phyloP scores from a whole-genome alignment of 306 rosid species.

The Vigna trinervia region DNA sequence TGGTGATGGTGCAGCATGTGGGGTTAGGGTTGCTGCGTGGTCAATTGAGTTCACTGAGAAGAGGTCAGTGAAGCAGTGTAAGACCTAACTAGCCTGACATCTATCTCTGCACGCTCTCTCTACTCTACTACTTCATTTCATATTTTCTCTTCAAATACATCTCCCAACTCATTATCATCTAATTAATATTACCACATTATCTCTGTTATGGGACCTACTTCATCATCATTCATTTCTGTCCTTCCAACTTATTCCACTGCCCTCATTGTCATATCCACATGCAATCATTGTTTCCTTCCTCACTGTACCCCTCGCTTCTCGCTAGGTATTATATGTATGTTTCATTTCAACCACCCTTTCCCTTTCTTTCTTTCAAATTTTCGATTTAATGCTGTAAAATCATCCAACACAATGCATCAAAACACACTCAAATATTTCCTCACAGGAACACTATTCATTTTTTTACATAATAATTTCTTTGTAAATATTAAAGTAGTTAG shows the following conservation, averaged over 20 bases:
- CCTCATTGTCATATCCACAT: neutral
- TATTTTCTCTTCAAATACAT: no score
- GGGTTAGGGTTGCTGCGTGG: conserved; percentile 6
- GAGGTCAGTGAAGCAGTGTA: no score
- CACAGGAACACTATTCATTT: no score
- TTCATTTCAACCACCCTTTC: neutral
- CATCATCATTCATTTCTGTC: conserved; percentile 1
- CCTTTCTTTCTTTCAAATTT: neutral
- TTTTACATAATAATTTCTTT: no score
- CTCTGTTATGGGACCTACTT: neutral
- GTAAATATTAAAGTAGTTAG: no score
- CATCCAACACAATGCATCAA: neutral
- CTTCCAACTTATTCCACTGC: neutral
- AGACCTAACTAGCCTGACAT: neutral
- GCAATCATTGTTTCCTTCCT: conserved; percentile 6
- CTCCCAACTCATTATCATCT: no score
- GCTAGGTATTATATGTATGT: neutral
- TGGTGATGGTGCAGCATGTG: neutral
- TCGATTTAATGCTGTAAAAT: neutral
- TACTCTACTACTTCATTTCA: neutral
- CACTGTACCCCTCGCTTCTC: conserved; percentile 4
- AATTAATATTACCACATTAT: no score
- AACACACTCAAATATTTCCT: no score
- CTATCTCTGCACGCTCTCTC: neutral
- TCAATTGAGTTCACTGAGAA: neutral